These are phyloP conservation scores for Astrephomene gubernaculifera DNA, from an alignment of 139 green algal genomes.

Conservation along the genomic window DNA sequence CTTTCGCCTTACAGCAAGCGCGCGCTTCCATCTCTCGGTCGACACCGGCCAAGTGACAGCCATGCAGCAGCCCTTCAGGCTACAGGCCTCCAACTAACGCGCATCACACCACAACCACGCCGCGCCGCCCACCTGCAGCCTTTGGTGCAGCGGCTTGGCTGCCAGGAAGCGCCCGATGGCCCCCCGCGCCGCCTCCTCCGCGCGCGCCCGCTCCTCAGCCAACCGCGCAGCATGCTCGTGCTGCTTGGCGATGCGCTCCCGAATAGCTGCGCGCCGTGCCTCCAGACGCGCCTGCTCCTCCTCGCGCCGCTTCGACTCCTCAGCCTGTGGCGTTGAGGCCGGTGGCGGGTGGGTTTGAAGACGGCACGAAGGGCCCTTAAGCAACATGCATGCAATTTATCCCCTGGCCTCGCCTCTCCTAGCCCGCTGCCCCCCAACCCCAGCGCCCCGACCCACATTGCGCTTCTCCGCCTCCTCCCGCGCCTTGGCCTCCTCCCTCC, in stretches of 20 bases:
- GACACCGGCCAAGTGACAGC: too few relatives aligned
- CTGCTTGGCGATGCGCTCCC: conserved; percentile 54
- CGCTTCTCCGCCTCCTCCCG: conserved; percentile 22
- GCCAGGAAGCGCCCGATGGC: conserved; percentile 45
- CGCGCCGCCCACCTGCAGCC: conserved; percentile 44
- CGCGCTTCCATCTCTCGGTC: too few relatives aligned
- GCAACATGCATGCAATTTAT: not conserved
- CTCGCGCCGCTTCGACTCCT: conserved; percentile 21
- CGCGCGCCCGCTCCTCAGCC: conserved; percentile 43
- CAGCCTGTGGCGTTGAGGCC: not conserved
- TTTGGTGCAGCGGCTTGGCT: conserved; percentile 54
- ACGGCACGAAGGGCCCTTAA: not conserved
- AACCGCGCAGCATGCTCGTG: conserved; percentile 45
- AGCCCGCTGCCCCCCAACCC: not conserved
- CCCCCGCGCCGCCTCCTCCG: conserved; percentile 39
- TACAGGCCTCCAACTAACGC: too few relatives aligned
- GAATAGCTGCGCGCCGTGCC: conserved; percentile 41
- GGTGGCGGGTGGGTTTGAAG: not conserved
- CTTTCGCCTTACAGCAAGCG: too few relatives aligned
- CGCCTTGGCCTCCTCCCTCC: conserved; percentile 29
- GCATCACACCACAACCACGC: too few relatives aligned
- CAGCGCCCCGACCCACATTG: not conserved
- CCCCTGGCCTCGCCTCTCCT: not conserved
- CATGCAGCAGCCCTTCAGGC: too few relatives aligned
- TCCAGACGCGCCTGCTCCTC: conserved; percentile 52